Evolutionary conservation across 2,329 filamentous ascomycete genomes (phyloP), one percentile per base, ranked within the genome.

Genomic region (Cryphonectria radicalis): DNA sequence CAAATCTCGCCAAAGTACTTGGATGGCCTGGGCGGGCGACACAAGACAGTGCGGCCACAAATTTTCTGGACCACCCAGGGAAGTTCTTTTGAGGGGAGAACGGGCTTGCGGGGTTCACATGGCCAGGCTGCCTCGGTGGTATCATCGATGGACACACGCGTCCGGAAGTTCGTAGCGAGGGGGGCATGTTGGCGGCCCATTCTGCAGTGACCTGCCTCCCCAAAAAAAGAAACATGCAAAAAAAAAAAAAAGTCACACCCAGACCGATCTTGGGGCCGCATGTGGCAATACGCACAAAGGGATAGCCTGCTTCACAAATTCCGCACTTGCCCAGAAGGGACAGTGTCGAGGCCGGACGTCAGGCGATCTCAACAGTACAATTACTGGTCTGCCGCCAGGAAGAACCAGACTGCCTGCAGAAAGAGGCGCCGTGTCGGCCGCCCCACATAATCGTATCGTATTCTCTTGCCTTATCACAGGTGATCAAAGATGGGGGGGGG

Each of bases 1-100:
- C 57, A 73, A 67, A 71, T 69, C 59, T 68, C 71, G 71, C 71
- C 71, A 70, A 71, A 70, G 55, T 19, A 17, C 25, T 60, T 63
- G 68, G 53, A 67, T 70, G 71, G 71, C 66, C 67, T 68, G 22
- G 46, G 46, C 63, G 28, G 67, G 32, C 42, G 63, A 71, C 66
- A 63, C 63, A 40, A 46, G 57, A 66, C 68, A 53, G 69, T 71
- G 66, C 69, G 55, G 66, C 60, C 69, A 32, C 35, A 66, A 63
- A 53, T 73, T 42, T 32, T 62, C 67, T 70, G 59, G 59, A 35
- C 62, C 66, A 66, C 62, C 66, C 35, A 42, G 37, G 28, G 28
- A n/a, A 37, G 53, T 22, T n/a, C 25, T 63, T 25, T 63, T 25
- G 43, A 50, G 4, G 40, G 64, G 53, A 72, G 46, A 60, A 55